Conservation (phyloP, 176 grass and related monocot genomes). For the Zea mays region DNA sequence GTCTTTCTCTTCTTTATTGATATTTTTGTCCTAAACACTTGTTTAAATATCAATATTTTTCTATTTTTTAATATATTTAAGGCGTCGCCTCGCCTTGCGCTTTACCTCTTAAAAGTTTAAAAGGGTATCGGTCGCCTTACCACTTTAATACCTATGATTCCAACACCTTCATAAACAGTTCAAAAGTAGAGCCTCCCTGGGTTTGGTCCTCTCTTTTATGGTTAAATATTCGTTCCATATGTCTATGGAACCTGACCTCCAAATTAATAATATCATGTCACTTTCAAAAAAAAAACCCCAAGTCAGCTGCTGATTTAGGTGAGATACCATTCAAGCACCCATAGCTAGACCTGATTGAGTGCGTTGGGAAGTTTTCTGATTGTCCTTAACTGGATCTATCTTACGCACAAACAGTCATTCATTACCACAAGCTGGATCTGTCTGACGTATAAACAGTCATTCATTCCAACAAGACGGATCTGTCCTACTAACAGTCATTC, state of each 20-base stretch:
- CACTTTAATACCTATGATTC: too few relatives aligned
- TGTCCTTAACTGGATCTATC: neutral
- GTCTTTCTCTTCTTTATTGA: too few relatives aligned
- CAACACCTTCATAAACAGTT: too few relatives aligned
- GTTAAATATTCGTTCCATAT: constrained; percentile 3
- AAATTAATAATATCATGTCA: neutral
- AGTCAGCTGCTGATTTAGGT: neutral
- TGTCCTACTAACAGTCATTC: neutral
- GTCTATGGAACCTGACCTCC: neutral
- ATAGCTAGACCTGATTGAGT: neutral
- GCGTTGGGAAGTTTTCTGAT: neutral
- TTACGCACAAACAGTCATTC: neutral
- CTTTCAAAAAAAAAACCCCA: neutral
- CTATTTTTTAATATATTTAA: too few relatives aligned
- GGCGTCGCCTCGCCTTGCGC: too few relatives aligned
- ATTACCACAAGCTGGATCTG: neutral
- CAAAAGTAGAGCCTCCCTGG: too few relatives aligned
- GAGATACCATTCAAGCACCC: neutral
- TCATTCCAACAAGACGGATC: neutral
- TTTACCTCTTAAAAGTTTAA: too few relatives aligned
- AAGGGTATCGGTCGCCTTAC: too few relatives aligned
- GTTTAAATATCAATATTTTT: too few relatives aligned
- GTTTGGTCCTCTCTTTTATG: neutral
- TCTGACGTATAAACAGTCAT: neutral
- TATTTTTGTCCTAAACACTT: too few relatives aligned